A percentile compares a stretch with the other conserved stretches of the same genome.
Evolutionary conservation across 1,284 basidiomycete genomes (phyloP).

Genomic region (Cutaneotrichosporon daszewskae): DNA sequence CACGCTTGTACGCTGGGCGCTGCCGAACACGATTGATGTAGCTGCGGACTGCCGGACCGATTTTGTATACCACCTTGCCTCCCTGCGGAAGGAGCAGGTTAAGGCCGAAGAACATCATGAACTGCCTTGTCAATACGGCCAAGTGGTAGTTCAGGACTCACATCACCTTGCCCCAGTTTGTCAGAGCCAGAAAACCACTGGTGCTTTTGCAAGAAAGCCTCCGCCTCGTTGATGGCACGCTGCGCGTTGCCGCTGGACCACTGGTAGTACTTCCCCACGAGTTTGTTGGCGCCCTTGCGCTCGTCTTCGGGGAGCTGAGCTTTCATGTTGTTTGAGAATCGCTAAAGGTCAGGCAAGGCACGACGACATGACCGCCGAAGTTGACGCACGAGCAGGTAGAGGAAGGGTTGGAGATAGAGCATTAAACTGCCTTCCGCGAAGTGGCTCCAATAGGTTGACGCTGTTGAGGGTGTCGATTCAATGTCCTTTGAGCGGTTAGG

Average conservation of each 20-base stretch:
- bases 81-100: background rate
- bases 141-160: constrained; percentile 19
- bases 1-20: background rate
- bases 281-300: too few relatives aligned
- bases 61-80: too few relatives aligned
- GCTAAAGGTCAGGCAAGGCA: too few relatives aligned
- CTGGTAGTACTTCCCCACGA: too few relatives aligned
- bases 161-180: constrained; percentile 36
- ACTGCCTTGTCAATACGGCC: background rate
- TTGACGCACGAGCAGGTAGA: constrained; percentile 3
- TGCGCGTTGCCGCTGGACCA: too few relatives aligned
- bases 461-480: too few relatives aligned
- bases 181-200: constrained; percentile 31
- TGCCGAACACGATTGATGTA: background rate
- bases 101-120: constrained; percentile 14
- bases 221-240: too few relatives aligned
- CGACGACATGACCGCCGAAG: too few relatives aligned
- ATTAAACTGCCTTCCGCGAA: constrained; percentile 36
- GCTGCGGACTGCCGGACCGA: background rate
- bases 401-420: constrained; percentile 26
- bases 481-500: too few relatives aligned
- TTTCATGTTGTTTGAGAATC: too few relatives aligned
- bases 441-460: too few relatives aligned
- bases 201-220: constrained; percentile 23
- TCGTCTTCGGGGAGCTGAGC: too few relatives aligned